Conservation (phyloP, 129 eudicot species). For the Oenanthe sinensis region DNA sequence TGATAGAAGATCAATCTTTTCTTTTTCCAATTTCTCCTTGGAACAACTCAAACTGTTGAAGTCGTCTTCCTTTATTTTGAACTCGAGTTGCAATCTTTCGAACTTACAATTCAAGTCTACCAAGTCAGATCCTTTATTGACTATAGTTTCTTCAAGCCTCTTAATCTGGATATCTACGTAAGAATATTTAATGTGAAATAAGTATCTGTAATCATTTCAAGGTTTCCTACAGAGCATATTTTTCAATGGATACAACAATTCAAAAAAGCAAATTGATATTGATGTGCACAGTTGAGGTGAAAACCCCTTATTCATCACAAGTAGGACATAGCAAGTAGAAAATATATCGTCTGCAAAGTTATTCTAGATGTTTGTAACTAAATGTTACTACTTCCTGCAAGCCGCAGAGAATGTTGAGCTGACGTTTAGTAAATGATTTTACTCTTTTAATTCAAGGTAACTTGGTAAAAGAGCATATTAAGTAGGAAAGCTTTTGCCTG, state of each 20-base stretch:
- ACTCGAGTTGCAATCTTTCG: conserved; percentile 42
- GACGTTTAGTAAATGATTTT: neutral
- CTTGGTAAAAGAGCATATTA: neutral
- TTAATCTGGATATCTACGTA: conserved; percentile 51
- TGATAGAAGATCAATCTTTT: conserved; percentile 40
- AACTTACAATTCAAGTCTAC: conserved; percentile 47
- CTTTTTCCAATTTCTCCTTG: conserved; percentile 46
- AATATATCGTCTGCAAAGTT: neutral
- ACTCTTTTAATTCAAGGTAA: neutral
- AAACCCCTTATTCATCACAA: neutral
- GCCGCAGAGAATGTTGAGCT: neutral
- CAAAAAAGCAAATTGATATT: conserved; percentile 3
- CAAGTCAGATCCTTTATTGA: conserved; percentile 33
- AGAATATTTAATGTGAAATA: conserved; percentile 13
- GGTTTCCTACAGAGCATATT: neutral
- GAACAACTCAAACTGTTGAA: conserved; percentile 31
- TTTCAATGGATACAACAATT: conserved; percentile 1
- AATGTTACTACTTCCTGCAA: neutral
- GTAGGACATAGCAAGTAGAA: neutral
- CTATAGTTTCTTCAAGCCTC: conserved; percentile 55
- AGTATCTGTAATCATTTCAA: neutral
- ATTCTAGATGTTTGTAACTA: neutral
- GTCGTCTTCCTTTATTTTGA: conserved; percentile 53
- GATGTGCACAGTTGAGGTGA: neutral
- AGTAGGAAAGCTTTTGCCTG: neutral